These are phyloP conservation scores for Saccharomyces hybrid DNA, from an alignment of 1,139 yeast species.

Conservation along the genomic window DNA sequence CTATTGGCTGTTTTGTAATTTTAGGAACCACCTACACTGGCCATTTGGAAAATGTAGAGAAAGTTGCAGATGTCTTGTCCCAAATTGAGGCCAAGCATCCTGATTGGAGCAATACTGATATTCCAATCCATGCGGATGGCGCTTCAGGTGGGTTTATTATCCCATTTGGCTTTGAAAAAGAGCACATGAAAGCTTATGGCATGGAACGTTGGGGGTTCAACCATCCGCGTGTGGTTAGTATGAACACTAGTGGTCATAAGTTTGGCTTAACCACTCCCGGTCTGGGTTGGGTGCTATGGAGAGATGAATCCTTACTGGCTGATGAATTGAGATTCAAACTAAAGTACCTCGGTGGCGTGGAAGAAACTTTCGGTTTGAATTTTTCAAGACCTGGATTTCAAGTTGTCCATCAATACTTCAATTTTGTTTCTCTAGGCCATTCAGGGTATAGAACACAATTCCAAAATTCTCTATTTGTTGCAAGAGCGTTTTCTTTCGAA, in stretches of 20 bases:
- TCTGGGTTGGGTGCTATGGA: conserved; percentile 88
- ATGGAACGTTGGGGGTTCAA: conserved; percentile 67
- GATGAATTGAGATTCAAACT: conserved; percentile 65
- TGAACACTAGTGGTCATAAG: conserved; percentile 92
- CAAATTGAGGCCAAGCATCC: conserved; percentile 43
- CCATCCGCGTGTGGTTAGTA: conserved; percentile 66
- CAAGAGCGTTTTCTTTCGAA: conserved; percentile 23
- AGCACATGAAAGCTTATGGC: conserved; percentile 26
- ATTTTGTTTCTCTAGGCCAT: conserved; percentile 60
- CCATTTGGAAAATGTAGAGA: conserved; percentile 71
- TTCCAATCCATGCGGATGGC: conserved; percentile 87
- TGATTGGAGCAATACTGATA: conserved; percentile 46
- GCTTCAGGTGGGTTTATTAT: conserved; percentile 89
- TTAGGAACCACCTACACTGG: conserved; percentile 92
- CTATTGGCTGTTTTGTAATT: conserved; percentile 85
- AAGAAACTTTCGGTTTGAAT: conserved; percentile 78
- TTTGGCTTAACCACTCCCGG: conserved; percentile 89
- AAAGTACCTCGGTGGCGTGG: conserved; percentile 82
- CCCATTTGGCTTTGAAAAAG: conserved; percentile 68
- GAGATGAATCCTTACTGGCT: conserved; percentile 56
- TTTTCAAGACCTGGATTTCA: conserved; percentile 92
- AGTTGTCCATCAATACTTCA: conserved; percentile 79
- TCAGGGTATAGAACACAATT: conserved; percentile 63
- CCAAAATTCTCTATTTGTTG: conserved; percentile 43
- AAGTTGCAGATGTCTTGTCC: conserved; percentile 54